Base-by-base conservation (phyloP, 768 basidiomycete genomes). In the Amanita pseudoporphyria region DNA sequence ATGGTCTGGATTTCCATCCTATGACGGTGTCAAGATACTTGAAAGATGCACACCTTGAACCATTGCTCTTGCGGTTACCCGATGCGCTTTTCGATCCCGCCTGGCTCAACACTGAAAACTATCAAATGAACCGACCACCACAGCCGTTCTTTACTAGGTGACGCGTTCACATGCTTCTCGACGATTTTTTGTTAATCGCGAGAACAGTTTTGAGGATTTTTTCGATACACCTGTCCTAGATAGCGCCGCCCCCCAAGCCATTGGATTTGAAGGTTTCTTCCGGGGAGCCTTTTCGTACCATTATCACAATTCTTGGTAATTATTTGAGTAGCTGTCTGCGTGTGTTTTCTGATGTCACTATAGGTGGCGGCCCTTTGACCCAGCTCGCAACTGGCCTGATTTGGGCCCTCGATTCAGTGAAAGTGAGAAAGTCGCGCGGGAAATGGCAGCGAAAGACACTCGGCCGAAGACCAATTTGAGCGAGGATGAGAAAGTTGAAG, bases 281-380 rank as follows among this genome's bases (percentile, higher is more conserved):
- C 81, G 80, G 52, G 96, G 95, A 5, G 89, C 95, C 4, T 97
- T 82, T 62, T 93, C 88, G 1, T 98, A 98, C 64, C 93, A 97
- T 64, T 97, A 87, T 68, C 94, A 98, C 62, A 94, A 93, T 62
- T 88, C 79, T 67, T 93, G 91, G 91, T 87, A 48, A 47, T 79
- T 62, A 6, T 18, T 19, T 47, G 35, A 45, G 22, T 28, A 12
- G 18, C 24, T 6, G 40, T 39, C 33, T 36, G 30, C 45, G 44
- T 28, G 31, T 33, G 52, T 42, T 49, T 52, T 30, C 46, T 55
- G 28, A 41, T 26, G 13, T 35, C 36, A 36, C 22, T 22, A 44
- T 56, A 94, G 93, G 93, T 96, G 95, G 95, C 83, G 86, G 55
- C 88, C 94, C 4, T 96, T 97, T 57, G 95, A 99, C 65, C 77